Evolutionary conservation across 257 asterid species (phyloP), one percentile per base, ranked within the genome.

Genomic region (Salvia splendens): DNA sequence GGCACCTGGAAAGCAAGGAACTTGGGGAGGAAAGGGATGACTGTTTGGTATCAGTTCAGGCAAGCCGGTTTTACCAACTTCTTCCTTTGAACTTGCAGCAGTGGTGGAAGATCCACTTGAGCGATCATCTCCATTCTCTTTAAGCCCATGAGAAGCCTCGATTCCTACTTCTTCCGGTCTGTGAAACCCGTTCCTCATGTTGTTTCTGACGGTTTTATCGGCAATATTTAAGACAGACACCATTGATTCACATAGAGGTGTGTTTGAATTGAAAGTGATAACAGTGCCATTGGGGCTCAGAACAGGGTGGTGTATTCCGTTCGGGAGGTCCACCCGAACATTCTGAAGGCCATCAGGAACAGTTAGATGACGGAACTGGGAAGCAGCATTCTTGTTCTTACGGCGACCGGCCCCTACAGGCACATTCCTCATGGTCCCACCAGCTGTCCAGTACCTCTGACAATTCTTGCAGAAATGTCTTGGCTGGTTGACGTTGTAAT

Each of bases 371-470:
- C 63, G 77, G 74, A 55, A 68, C 9, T 74, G 78, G 28, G 81
- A 61, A 46, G 83, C 51, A 3, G 67, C 24, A 24, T 61, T 76
- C 70, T 78, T 78, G 78, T 72, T 71, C 66, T 75, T 81, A 41
- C 86, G 83, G 38, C 85, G 82, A 3, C 85, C 85, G 0, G 85
- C 85, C 30, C 85, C 85, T 11, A 81, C 80, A 12, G 78, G 83
- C 46, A 81, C 78, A 6, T 75, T 81, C 79, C 86, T 78, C 81
- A 81, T 81, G 42, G 77, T 78, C 67, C 86, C 86, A 6, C 86
- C 86, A 51, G 83, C 83, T 6, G 83, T 81, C 86, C 86, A 81
- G 71, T 81, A 81, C 66, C 85, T 71, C 67, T 81, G 85, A 54
- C 85, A 81, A 4, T 78, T 81, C 75, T 71, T 81, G 74, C 86